Evolutionary conservation across 345 rosid species (phyloP).

Genomic region (Melaleuca alternifolia): DNA sequence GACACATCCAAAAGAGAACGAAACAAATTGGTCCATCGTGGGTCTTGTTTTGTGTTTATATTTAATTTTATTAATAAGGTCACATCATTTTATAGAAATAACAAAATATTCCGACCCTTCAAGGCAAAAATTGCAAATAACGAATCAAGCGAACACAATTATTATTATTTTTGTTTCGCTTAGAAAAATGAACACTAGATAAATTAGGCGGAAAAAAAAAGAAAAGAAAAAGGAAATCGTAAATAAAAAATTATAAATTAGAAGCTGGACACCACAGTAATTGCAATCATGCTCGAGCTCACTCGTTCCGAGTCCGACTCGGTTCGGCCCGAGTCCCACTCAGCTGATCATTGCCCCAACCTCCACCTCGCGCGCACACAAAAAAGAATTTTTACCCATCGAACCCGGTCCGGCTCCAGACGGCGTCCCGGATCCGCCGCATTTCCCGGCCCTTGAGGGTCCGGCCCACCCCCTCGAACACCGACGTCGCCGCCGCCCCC

Average conservation of each 20-base stretch:
- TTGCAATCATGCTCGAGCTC: not conserved
- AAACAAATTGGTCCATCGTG: not conserved
- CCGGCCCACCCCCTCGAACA: constrained; percentile 23
- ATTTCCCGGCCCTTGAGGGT: constrained; percentile 25
- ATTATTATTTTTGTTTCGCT: not conserved
- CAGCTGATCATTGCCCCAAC: constrained; percentile 1
- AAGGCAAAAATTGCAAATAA: not conserved
- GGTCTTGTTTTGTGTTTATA: not conserved
- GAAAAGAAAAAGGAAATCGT: not conserved
- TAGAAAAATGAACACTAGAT: not conserved
- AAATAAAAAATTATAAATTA: not conserved
- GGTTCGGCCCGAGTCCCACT: not conserved
- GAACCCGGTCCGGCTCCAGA: constrained; percentile 23
- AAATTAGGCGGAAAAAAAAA: not conserved
- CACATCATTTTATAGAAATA: not conserved
- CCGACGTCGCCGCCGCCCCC: constrained; percentile 10
- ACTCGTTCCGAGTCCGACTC: not conserved
- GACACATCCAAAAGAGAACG: not conserved
- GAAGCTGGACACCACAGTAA: not conserved
- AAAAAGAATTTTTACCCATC: constrained; percentile 3
- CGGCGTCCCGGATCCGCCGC: constrained; percentile 19
- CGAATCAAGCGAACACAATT: not conserved
- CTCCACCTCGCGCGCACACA: not conserved
- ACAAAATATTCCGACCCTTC: not conserved
- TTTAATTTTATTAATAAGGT: not conserved